Evolutionary conservation across 306 rosid species (phyloP).

Genomic region (Castanospermum australe): DNA sequence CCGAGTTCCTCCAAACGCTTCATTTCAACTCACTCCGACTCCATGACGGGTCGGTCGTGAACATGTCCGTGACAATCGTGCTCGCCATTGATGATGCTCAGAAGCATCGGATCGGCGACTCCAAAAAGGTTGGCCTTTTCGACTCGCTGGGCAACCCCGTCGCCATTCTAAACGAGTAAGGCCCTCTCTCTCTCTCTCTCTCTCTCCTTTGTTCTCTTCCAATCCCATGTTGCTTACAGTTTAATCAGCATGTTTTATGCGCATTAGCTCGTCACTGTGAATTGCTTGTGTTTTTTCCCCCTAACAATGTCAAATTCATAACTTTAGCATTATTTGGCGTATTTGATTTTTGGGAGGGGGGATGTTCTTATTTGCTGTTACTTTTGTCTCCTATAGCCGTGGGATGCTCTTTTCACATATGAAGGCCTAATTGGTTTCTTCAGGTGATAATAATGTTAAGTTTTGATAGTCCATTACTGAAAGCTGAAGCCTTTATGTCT

Average conservation of each 20-base stretch:
- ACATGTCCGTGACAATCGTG: constrained; percentile 94
- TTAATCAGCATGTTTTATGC: neutral
- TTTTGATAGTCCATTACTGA: constrained; percentile 7
- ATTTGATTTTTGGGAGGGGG: neutral
- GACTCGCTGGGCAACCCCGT: constrained; percentile 62
- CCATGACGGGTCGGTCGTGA: constrained; percentile 71
- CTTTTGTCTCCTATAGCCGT: neutral
- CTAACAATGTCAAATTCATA: neutral
- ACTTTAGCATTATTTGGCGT: neutral
- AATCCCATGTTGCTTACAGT: neutral
- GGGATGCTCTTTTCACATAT: constrained; percentile 6
- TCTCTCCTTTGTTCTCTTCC: neutral
- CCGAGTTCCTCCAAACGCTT: constrained; percentile 99
- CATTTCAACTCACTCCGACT: constrained; percentile 93
- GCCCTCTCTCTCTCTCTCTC: too few species aligned
- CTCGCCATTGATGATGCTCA: constrained; percentile 85
- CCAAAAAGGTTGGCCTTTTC: constrained; percentile 72
- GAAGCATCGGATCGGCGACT: constrained; percentile 69
- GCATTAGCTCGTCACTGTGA: neutral
- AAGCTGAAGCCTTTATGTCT: neutral
- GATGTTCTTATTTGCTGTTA: neutral
- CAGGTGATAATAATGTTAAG: neutral
- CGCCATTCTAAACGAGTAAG: constrained; percentile 87
- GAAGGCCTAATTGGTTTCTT: constrained; percentile 3
- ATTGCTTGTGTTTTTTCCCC: neutral